Percentiles rank a stretch among this genome's conserved stretches.
These are phyloP conservation scores for Baeospora myosura DNA, from an alignment of 1,284 basidiomycete species.

Conservation along the genomic window DNA sequence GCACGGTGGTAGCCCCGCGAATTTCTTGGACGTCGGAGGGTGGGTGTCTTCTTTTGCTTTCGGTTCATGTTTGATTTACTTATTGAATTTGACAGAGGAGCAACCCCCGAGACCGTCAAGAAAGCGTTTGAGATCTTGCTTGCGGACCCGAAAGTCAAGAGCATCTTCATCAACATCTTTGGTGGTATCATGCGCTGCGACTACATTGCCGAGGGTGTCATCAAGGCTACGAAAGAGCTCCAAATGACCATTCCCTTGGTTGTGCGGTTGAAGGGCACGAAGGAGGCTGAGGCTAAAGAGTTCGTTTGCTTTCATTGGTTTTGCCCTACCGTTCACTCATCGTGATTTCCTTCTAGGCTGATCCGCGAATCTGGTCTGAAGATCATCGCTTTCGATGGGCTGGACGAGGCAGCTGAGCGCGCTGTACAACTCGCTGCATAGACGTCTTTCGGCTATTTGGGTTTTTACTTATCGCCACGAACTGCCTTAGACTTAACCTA, in stretches of 20 bases:
- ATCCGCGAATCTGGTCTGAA: constrained; percentile 89
- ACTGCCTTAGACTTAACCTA: neutral
- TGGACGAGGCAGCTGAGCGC: constrained; percentile 80
- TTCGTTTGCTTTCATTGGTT: constrained; percentile 32
- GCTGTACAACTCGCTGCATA: constrained; percentile 69
- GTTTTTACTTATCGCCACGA: no score
- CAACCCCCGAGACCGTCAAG: constrained; percentile 97
- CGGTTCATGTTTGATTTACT: constrained; percentile 8
- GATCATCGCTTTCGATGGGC: constrained; percentile 83
- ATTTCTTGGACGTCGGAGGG: constrained; percentile 98
- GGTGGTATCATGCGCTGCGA: constrained; percentile 99
- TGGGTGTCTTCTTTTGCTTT: constrained; percentile 25
- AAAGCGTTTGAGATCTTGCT: constrained; percentile 97
- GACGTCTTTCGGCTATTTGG: no score
- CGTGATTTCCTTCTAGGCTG: constrained; percentile 49
- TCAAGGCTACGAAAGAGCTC: constrained; percentile 94
- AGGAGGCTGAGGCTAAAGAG: constrained; percentile 93
- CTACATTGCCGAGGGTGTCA: constrained; percentile 95
- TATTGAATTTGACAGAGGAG: constrained; percentile 53
- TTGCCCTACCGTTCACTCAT: neutral
- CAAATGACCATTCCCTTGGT: constrained; percentile 82
- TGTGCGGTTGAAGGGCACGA: constrained; percentile 94
- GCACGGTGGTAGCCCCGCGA: constrained; percentile 94
- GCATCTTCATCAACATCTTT: constrained; percentile 99
- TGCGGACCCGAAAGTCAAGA: constrained; percentile 87